These are phyloP conservation scores for Dryas octopetala DNA, from an alignment of 306 rosid genomes.

Conservation along the genomic window DNA sequence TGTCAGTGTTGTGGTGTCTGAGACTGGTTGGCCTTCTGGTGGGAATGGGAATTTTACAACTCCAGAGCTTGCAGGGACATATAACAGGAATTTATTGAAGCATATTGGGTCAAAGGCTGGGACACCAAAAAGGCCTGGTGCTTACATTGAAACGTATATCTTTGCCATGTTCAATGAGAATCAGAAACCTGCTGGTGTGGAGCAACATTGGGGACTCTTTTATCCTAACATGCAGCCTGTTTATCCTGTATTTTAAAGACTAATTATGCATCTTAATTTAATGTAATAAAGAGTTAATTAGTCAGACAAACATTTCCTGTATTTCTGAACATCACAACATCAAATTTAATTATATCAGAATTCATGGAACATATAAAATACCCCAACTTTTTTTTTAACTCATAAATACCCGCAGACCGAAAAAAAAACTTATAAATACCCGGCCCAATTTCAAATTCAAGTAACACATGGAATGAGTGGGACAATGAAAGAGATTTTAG, in stretches of 20 bases:
- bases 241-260: slow-evolving; percentile 26
- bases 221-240: slow-evolving; percentile 33
- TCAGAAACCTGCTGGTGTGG: slow-evolving; percentile 22
- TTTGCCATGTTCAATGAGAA: slow-evolving; percentile 45
- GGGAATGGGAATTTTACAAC: slow-evolving; percentile 22
- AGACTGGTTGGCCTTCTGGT: slow-evolving; percentile 43
- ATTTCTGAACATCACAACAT: too few relatives aligned
- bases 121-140: slow-evolving; percentile 35
- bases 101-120: slow-evolving; percentile 2
- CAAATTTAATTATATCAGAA: too few relatives aligned
- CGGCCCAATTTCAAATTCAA: too few relatives aligned
- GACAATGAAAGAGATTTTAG: too few relatives aligned
- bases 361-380: too few relatives aligned
- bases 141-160: slow-evolving; percentile 29
- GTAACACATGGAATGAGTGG: too few relatives aligned
- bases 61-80: slow-evolving; percentile 4
- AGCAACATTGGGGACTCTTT: slow-evolving; percentile 36
- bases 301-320: too few relatives aligned
- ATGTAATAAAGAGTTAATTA: too few relatives aligned
- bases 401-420: too few relatives aligned
- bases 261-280: background rate
- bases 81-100: slow-evolving; percentile 23
- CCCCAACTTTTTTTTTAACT: too few relatives aligned
- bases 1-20: slow-evolving; percentile 29
- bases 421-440: too few relatives aligned